Base-by-base conservation (phyloP, 257 asterid species). In the Ballota nigra region DNA sequence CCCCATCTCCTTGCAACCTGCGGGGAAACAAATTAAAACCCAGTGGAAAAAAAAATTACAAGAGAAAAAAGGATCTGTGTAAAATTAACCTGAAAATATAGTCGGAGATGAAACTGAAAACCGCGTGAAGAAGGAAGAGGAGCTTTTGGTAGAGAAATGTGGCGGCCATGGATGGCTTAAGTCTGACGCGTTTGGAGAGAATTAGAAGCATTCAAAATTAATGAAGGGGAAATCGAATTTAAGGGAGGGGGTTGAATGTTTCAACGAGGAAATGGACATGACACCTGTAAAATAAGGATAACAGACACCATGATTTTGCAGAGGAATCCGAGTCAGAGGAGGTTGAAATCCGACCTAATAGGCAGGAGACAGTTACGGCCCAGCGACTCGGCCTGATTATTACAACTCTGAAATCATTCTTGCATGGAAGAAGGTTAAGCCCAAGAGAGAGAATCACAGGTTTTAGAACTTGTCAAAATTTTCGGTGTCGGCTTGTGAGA, bases 341-440 rank as follows among this genome's bases (percentile, higher is more conserved):
- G 24, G 76, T 74, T 47, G 95, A 89, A 83, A 85, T 70, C 78
- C 82, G 83, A 89, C 93, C 96, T 75, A 89, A 88, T 77, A 64
- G 80, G 86, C 38, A 33, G 38, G 38, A 31, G 92, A 87, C 67
- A 34, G 89, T 81, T 83, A 87, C 93, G 18, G 28, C 12, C 75
- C 78, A 87, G 75, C 96, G 77, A 87, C 96, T 43, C 8, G 38
- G 38, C 38, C 1, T 9, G n/a, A n/a, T 34, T 34, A 1, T 34
- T 34, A 7, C 40, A 34, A 34, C 9, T 33, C 1, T 2, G 38
- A n/a, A n/a, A n/a, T n/a, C n/a, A n/a, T n/a, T n/a, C n/a, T n/a
- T 68, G 79, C 72, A 74, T 33, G 34, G 34, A 40, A 38, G 34
- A 40, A 38, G 12, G 5, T 22, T 10, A 2, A 31, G 43, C 43